phyloP scores from a whole-genome alignment of 495 filamentous ascomycete species.

The Xylaria flabelliformis region DNA sequence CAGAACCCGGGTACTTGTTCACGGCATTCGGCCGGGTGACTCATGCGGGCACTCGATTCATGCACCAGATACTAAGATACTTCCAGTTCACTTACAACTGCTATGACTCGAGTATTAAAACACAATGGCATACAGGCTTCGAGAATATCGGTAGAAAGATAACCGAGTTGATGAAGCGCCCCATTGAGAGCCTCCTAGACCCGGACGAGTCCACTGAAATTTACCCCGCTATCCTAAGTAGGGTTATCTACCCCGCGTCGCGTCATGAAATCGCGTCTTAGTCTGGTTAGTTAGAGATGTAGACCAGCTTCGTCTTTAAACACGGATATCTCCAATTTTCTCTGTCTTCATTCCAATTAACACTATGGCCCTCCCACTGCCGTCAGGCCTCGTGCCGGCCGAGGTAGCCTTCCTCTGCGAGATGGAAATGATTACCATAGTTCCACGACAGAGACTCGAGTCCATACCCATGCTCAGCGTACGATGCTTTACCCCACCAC shows the following conservation, averaged over 20 bases:
- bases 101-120: background rate
- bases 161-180: background rate
- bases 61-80: background rate
- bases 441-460: constrained; percentile 90
- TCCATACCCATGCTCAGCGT: constrained; percentile 83
- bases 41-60: background rate
- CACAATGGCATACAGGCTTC: background rate
- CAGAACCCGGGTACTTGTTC: no score
- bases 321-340: background rate
- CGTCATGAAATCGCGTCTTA: constrained; percentile 17
- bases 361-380: constrained; percentile 81
- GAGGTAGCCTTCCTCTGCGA: constrained; percentile 97
- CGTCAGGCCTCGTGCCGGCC: constrained; percentile 80
- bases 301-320: background rate
- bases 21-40: no score
- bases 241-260: constrained; percentile 13
- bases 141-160: background rate
- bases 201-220: background rate
- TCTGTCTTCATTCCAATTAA: background rate
- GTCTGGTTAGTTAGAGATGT: background rate
- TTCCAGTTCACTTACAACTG: background rate
- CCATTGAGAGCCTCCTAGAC: background rate
- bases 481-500: constrained; percentile 44
- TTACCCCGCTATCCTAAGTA: background rate
- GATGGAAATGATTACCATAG: constrained; percentile 92